Evolutionary conservation across 192 early-diverging fungal genomes (phyloP), one percentile per base, ranked within the genome.

Genomic region (Entrophospora sp.): DNA sequence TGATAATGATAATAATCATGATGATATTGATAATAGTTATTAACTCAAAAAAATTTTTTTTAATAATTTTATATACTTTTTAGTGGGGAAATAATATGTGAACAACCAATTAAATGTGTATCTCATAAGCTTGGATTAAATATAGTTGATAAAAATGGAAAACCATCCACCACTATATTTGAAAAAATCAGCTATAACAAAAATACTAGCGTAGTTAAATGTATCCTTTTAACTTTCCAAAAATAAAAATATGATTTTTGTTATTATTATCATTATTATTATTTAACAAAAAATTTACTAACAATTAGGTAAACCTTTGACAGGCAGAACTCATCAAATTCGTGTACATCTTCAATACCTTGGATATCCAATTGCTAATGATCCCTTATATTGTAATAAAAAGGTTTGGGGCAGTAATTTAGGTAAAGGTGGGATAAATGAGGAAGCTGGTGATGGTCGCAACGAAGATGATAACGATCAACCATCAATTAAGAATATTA

Each of bases 321-420:
- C 95, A 0, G 96, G 96, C 1, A 77, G 96, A 30, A 97, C 95
- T 12, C 96, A 98, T 61, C 96, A 98, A 76, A 97, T 98, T 64
- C 86, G 96, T 32, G 95, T 98, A 43, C 96, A 98, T 66, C 70
- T 98, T 31, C 91, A 93, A 75, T 94, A 85, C 67, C 80, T 98
- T 0, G 96, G 96, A 5, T 82, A 83, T 56, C 94, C 95, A 1
- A 96, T 98, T 57, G 91, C 88, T 20, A 97, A 98, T 67, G 96
- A 98, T 67, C 96, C 96, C 12, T 64, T 97, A 2, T 98, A 98
- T 73, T 80, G 85, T 48, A 83, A 85, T 71, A 48, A 67, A 9
- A 81, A 84, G 1, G 75, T 86, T 0, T 97, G 93, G 92, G 91
- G 88, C 16, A 16, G 53, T 8, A 40, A 67, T 0, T 65, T 83